Percentiles rank a stretch among this genome's conserved stretches.
Evolutionary conservation across 805 yeast genomes (phyloP).

Genomic region (Candida sphagnicola): DNA sequence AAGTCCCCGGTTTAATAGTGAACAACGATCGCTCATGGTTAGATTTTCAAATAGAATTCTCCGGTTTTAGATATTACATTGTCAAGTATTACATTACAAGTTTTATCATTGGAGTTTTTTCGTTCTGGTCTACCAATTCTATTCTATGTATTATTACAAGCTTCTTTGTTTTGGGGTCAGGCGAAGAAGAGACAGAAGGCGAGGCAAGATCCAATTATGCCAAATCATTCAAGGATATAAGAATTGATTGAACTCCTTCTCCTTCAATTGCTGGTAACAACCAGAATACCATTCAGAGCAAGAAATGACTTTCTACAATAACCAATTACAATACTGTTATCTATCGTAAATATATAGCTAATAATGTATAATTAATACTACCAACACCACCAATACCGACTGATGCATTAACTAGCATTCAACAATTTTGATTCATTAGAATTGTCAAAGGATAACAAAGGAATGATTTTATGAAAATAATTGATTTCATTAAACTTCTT

Average conservation of each 20-base stretch:
- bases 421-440: constrained; percentile 24
- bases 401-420: constrained; percentile 17
- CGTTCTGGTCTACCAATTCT: constrained; percentile 36
- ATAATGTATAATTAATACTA: not conserved
- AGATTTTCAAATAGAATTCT: constrained; percentile 31
- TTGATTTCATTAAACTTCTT: constrained; percentile 22
- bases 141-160: constrained; percentile 24
- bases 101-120: constrained; percentile 30
- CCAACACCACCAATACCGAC: not conserved
- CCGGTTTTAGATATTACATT: constrained; percentile 40
- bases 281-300: not conserved
- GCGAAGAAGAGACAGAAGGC: constrained; percentile 1
- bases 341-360: too few relatives aligned
- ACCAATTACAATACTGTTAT: too few relatives aligned
- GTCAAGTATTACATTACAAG: constrained; percentile 30
- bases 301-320: not conserved
- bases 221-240: not conserved
- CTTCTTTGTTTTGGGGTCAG: constrained; percentile 15
- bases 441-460: constrained; percentile 36
- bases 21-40: constrained; percentile 13
- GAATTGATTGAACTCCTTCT: not conserved
- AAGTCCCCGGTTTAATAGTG: constrained; percentile 9
- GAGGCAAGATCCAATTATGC: too few relatives aligned
- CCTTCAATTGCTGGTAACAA: too few relatives aligned
- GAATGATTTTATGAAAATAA: constrained; percentile 35